Evolutionary conservation across 768 basidiomycete species (phyloP).

Genomic region (Tylopilus felleus): DNA sequence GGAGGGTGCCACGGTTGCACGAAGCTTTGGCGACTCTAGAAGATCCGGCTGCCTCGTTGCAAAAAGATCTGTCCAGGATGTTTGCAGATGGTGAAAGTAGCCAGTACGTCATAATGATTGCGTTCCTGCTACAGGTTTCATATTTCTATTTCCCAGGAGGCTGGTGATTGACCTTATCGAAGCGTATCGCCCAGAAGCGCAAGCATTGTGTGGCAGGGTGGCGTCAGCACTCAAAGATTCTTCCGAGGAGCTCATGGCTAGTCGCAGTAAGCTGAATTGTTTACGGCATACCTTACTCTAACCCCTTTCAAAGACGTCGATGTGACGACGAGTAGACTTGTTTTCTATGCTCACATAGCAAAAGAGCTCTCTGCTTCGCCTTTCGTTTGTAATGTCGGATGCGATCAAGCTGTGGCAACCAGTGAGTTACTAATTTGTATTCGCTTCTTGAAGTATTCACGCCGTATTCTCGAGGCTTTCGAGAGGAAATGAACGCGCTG

Average conservation of each 20-base stretch:
- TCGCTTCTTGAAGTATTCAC: conserved; percentile 4
- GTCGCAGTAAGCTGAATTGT: conserved; percentile 33
- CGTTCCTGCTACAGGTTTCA: not conserved
- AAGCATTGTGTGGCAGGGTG: conserved; percentile 42
- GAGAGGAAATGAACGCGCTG: conserved; percentile 37
- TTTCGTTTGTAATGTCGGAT: conserved; percentile 46
- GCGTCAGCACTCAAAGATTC: conserved; percentile 39
- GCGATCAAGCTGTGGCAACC: conserved; percentile 32
- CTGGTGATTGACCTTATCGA: conserved; percentile 42
- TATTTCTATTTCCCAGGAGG: conserved; percentile 28
- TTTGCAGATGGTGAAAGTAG: conserved; percentile 40
- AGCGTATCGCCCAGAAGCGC: conserved; percentile 51
- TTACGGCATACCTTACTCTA: conserved; percentile 1
- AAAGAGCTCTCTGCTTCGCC: conserved; percentile 44
- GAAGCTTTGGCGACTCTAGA: conserved; percentile 58
- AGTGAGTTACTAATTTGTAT: conserved; percentile 30
- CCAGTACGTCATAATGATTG: conserved; percentile 35
- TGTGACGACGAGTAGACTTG: conserved; percentile 30
- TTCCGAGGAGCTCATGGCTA: conserved; percentile 29
- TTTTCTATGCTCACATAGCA: conserved; percentile 50
- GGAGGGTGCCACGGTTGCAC: conserved; percentile 61
- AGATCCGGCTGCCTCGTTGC: conserved; percentile 51
- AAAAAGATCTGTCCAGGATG: conserved; percentile 54
- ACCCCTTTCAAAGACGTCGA: conserved; percentile 4
- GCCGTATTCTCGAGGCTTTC: conserved; percentile 43